phyloP scores from a whole-genome alignment of 257 asterid species.

The Solanum rostratum region DNA sequence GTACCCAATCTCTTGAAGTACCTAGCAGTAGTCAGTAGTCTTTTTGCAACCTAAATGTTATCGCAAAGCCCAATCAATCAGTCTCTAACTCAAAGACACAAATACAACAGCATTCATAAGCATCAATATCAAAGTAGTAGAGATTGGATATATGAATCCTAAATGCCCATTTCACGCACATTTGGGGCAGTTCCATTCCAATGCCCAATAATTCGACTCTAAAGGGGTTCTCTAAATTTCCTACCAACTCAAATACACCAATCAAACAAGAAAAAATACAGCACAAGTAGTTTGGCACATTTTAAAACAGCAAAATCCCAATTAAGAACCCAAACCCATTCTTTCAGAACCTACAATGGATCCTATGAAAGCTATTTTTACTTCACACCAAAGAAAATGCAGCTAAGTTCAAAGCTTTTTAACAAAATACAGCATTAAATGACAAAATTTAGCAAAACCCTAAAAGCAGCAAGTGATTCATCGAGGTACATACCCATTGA shows the following conservation, averaged over 20 bases:
- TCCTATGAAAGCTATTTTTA: neutral
- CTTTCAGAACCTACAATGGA: neutral
- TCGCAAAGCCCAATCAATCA: neutral
- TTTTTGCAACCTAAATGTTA: slow-evolving; percentile 59
- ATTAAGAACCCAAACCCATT: neutral
- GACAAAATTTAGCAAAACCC: neutral
- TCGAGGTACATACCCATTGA: neutral
- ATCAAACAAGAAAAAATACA: neutral
- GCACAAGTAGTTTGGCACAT: neutral
- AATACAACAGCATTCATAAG: neutral
- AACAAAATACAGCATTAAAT: neutral
- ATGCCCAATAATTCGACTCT: neutral
- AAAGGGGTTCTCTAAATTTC: neutral
- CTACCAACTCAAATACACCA: neutral
- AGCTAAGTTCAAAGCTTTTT: neutral
- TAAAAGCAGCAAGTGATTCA: neutral
- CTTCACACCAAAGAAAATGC: neutral
- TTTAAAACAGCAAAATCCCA: neutral
- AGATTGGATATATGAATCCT: neutral
- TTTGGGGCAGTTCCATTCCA: neutral
- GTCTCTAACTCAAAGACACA: neutral
- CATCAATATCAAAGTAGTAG: neutral
- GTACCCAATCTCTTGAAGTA: slow-evolving; percentile 91
- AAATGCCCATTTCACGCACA: neutral
- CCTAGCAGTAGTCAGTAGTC: slow-evolving; percentile 76